phyloP scores from a whole-genome alignment of 768 basidiomycete species.

The Mycena chlorophos region DNA sequence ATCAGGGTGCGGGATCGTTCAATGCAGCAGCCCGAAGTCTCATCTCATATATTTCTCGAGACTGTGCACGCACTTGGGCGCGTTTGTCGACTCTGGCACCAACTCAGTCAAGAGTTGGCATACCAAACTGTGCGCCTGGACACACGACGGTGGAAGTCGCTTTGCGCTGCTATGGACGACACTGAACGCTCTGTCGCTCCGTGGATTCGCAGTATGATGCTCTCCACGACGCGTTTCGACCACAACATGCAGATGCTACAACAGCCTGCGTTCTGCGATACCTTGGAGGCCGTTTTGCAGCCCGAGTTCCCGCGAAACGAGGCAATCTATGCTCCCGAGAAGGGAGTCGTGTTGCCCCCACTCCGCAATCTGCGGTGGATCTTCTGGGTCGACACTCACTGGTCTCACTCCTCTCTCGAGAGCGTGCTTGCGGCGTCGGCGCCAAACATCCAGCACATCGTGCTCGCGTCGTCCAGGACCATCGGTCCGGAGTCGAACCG shows the following conservation, averaged over 20 bases:
- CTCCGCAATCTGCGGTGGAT: neutral
- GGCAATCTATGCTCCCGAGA: neutral
- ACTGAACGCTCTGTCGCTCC: neutral
- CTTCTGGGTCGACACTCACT: neutral
- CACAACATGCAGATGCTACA: constrained; percentile 8
- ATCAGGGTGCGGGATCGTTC: neutral
- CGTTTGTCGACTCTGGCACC: constrained; percentile 12
- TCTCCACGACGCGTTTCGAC: constrained; percentile 4
- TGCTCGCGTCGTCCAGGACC: neutral
- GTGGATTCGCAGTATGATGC: constrained; percentile 7
- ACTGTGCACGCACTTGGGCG: constrained; percentile 1
- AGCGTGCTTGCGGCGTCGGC: neutral
- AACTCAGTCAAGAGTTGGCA: constrained; percentile 7
- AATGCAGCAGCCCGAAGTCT: no score
- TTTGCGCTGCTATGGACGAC: neutral
- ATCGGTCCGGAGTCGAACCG: neutral
- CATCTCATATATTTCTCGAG: neutral
- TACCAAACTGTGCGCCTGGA: constrained; percentile 13
- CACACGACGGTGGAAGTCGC: neutral
- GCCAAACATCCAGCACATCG: neutral
- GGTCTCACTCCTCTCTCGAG: neutral
- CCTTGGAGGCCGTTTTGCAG: neutral
- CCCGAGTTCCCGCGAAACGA: neutral
- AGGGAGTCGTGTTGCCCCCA: neutral
- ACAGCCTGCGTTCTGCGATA: neutral